Evolutionary conservation across 257 asterid genomes (phyloP), one percentile per base, ranked within the genome.

Genomic region (Solanum acaule): DNA sequence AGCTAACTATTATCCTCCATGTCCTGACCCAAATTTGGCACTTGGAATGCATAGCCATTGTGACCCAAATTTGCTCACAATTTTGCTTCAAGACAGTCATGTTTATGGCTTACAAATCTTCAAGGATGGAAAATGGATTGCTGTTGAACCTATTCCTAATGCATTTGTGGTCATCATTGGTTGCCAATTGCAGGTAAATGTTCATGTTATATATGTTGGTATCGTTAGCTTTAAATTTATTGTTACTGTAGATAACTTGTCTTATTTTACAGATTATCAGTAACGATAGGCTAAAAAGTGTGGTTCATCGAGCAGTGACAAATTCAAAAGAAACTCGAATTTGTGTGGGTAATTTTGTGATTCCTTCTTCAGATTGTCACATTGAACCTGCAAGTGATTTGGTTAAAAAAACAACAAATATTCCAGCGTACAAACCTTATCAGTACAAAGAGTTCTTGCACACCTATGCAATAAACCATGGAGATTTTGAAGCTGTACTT

Each of bases 281-380:
- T 63, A 95, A 95, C 25, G 93, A 90, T 59, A 87, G 81, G 86
- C 91, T 95, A 49, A 87, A 44, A 8, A 92, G 95, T 73, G 92
- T 93, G 0, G 6, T 83, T 14, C 98, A 95, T 46, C 90, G 95
- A 33, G 95, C 93, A 84, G 49, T 94, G 73, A 92, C 97, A 20
- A 90, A 93, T 81, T 37, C 88, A 5, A 78, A 85, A 22, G 91
- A 89, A 86, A 56, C 88, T 27, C 70, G 97, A 88, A 92, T 94
- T 1, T 93, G 94, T 42, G 90, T 93, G 0, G 94, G 93, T 38
- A 88, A 90, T 22, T 94, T 95, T 91, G 79, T 93, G 52, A 83
- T 89, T 25, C 98, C 98, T 6, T 89, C 98, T 3, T 72, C 49
- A 1, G 97, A 91, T 37, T 25, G 83, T 8, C 13, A 67, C 14